Base-by-base conservation (phyloP, 495 filamentous ascomycete genomes). In the Neurospora hispaniola region DNA sequence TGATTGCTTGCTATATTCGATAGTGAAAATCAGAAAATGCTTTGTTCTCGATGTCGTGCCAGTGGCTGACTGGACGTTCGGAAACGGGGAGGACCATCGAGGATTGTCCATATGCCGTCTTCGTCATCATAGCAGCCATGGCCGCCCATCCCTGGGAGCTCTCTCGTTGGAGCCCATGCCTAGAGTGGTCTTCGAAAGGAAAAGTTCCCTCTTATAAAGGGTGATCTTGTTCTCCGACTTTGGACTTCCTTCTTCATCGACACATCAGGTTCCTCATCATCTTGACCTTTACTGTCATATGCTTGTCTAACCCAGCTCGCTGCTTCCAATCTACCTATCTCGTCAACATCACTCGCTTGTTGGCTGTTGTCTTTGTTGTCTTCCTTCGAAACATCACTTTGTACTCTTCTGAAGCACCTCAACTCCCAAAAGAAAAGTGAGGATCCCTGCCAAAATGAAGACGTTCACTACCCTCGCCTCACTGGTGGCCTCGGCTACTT, bases 361-460 rank as follows among this genome's bases (percentile, higher is more conserved):
- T 59, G 48, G 48, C 23, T 31, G 5, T 59, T 27, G 6, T 14
- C 48, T 48, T 4, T 31, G 5, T 59, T 27, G 6, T 14, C 48
- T 48, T 4, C 9, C 9, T 20, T 48, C 44, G 2, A n/a, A 20
- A n/a, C 43, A 46, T 54, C 20, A 54, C 20, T 31, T 31, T 59
- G 5, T 59, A 27, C 23, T 2, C 44, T 23, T 12, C n/a, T 20
- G 46, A 59, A 59, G 48, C 12, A 59, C 48, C 5, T 16, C 48
- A 31, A 12, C 2, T 8, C 2, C 20, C 48, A 7, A 31, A 12
- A 11, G 18, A 46, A 1, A 9, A 48, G 44, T 20, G 8, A 48
- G 16, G 9, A 48, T 20, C n/a, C n/a, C 5, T 6, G 5, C 48
- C 48, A 59, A 62, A 27, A 82, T 81, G 81, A 81, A 78, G 76